Evolutionary conservation across 2,329 filamentous ascomycete species (phyloP).

Genomic region (Camillea tinctor): DNA sequence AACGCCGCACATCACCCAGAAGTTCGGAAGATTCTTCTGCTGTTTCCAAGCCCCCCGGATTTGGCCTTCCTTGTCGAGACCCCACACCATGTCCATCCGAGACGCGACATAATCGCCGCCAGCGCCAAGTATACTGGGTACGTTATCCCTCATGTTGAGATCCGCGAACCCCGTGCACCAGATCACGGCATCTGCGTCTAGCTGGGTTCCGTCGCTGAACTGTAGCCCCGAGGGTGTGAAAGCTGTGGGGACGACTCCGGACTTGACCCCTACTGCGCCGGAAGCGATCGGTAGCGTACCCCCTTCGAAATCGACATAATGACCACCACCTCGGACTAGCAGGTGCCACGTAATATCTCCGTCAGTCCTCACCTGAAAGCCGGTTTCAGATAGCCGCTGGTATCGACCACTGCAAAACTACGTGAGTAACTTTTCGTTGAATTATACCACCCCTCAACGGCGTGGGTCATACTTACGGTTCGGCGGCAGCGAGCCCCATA

Average conservation of each 20-base stretch:
- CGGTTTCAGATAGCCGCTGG: conserved; percentile 29
- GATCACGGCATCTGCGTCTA: conserved; percentile 38
- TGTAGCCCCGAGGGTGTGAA: conserved; percentile 33
- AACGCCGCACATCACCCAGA: conserved; percentile 36
- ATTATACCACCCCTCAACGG: too few species aligned
- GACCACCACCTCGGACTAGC: conserved; percentile 39
- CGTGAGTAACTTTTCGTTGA: conserved; percentile 15
- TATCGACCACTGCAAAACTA: conserved; percentile 36
- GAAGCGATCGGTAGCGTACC: conserved; percentile 32
- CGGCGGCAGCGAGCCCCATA: conserved; percentile 16
- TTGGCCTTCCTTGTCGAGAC: conserved; percentile 42
- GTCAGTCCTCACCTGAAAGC: conserved; percentile 38
- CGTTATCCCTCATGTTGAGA: conserved; percentile 28
- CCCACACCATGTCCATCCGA: conserved; percentile 39
- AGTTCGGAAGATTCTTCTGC: conserved; percentile 32
- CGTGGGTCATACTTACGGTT: not conserved
- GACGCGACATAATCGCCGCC: conserved; percentile 26
- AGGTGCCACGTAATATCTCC: conserved; percentile 31
- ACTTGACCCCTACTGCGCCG: conserved; percentile 32
- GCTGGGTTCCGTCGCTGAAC: conserved; percentile 34
- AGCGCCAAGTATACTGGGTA: conserved; percentile 29
- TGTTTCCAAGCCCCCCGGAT: conserved; percentile 41
- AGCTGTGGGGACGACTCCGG: conserved; percentile 29
- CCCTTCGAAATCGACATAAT: conserved; percentile 41
- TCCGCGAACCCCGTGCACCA: conserved; percentile 42